Base-by-base conservation (phyloP, 2,329 filamentous ascomycete genomes). In the Penicillium expansum region DNA sequence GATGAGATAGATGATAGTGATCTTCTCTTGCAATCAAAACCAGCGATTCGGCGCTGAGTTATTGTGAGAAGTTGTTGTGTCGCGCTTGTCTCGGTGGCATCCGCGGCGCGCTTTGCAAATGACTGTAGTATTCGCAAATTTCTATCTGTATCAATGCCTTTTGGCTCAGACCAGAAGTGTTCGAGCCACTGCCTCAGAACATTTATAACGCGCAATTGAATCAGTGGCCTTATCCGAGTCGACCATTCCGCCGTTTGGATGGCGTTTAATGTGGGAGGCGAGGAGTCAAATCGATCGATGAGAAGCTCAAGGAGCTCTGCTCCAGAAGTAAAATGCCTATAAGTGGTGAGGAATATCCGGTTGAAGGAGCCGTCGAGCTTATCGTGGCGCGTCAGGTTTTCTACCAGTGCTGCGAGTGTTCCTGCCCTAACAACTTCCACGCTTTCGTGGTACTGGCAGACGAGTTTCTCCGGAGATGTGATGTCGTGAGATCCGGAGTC, bases 131-230 rank as follows among this genome's bases (percentile, higher is more conserved):
- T 85, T 52, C 90, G 86, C 61, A 97, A 90, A 39, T 96, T 80
- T 58, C 89, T 84, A 68, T 87, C 88, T 10, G 90, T 92, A 4
- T 55, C 57, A 30, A 44, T 48, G 6, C 53, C 90, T 60, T 87
- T 84, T 50, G 90, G 89, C 71, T 97, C 93, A 88, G 95, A 93
- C 93, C 93, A 97, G 74, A 93, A 97, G 66, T 88, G 91, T 69
- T 96, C 92, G 62, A 97, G 91, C 93, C 93, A 97, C 74, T 86
- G 92, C 80, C 95, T 96, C 39, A 97, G 77, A 59, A 96, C 96
- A 69, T 97, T 97, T 61, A n/a, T 90, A 2, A 97, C 91, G 35
- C 93, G 86, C 75, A 97, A 91, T 24, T 91, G 85, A 55, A 96
- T 95, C 7, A 90, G 87, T 68, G 93, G 95, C 72, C 96, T 91